These are phyloP conservation scores for Gamarada debralockiae DNA, from an alignment of 495 filamentous ascomycete genomes.

Conservation along the genomic window DNA sequence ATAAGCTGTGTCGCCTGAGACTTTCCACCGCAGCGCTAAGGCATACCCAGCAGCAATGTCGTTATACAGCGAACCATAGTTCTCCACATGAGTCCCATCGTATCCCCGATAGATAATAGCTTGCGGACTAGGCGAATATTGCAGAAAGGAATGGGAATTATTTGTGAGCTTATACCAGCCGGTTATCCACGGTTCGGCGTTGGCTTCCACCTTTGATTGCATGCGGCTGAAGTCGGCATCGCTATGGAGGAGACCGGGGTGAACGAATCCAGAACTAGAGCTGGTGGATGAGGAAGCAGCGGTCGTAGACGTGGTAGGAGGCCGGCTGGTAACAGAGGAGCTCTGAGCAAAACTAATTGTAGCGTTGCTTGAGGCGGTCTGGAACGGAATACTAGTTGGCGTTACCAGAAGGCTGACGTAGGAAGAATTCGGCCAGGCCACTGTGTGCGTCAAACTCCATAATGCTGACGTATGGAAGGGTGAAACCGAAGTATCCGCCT, in stretches of 20 bases:
- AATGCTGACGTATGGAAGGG: too few relatives aligned
- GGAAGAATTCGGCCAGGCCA: too few relatives aligned
- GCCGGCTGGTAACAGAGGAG: too few relatives aligned
- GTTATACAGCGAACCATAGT: constrained; percentile 33
- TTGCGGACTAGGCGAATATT: constrained; percentile 22
- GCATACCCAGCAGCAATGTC: constrained; percentile 38
- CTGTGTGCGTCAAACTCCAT: too few relatives aligned
- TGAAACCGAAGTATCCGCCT: too few relatives aligned
- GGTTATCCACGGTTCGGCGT: constrained; percentile 32
- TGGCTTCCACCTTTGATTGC: constrained; percentile 24
- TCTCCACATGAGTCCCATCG: constrained; percentile 27
- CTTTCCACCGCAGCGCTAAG: constrained; percentile 36
- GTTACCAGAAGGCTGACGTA: too few relatives aligned
- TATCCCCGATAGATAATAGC: constrained; percentile 33
- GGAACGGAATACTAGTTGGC: too few relatives aligned
- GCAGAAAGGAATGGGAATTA: constrained; percentile 23
- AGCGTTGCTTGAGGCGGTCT: too few relatives aligned
- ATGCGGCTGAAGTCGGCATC: constrained; percentile 33
- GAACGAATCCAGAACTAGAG: constrained; percentile 5
- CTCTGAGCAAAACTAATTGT: too few relatives aligned
- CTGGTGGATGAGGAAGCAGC: too few relatives aligned
- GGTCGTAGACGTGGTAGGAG: too few relatives aligned
- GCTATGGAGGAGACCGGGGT: constrained; percentile 37
- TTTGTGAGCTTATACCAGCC: constrained; percentile 31
- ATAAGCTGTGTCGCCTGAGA: constrained; percentile 32